Percentiles rank a stretch among this genome's conserved stretches.
Evolutionary conservation across 2,329 filamentous ascomycete genomes (phyloP).

Genomic region (Grosmannia clavigera): DNA sequence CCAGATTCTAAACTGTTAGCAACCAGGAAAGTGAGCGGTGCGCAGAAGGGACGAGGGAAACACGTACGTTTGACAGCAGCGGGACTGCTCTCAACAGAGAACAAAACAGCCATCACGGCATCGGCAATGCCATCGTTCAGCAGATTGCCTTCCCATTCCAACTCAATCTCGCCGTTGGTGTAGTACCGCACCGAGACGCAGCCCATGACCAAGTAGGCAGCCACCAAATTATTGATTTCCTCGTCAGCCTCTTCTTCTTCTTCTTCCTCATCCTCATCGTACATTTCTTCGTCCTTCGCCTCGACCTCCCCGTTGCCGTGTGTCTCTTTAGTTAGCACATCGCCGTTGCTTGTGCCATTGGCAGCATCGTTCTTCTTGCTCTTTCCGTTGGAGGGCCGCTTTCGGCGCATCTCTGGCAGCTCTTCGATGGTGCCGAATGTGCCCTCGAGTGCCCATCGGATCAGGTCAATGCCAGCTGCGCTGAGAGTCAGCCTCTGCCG

Average conservation of each 20-base stretch:
- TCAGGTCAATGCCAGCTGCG: conserved; percentile 79
- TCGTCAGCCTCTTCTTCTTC: conserved; percentile 31
- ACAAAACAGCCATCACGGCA: conserved; percentile 82
- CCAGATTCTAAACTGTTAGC: conserved; percentile 38
- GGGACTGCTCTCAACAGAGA: conserved; percentile 85
- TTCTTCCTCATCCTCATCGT: conserved; percentile 30
- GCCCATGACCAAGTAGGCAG: conserved; percentile 70
- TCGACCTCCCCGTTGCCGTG: conserved; percentile 15
- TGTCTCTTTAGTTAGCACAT: not conserved
- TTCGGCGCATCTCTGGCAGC: conserved; percentile 39
- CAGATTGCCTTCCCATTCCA: conserved; percentile 97
- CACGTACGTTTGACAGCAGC: conserved; percentile 78
- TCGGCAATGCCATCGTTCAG: conserved; percentile 98
- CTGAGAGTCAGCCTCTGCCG: conserved; percentile 80
- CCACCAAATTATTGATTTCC: conserved; percentile 51
- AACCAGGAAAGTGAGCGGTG: not conserved
- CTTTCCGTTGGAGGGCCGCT: conserved; percentile 19
- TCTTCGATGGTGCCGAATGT: conserved; percentile 82
- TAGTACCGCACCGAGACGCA: conserved; percentile 73
- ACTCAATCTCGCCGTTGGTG: conserved; percentile 65
- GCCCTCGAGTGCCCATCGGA: conserved; percentile 86
- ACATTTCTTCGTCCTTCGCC: conserved; percentile 13
- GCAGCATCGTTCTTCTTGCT: conserved; percentile 17
- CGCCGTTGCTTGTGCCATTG: conserved; percentile 20
- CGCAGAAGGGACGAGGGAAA: not conserved